Evolutionary conservation across 73 alveolate genomes (phyloP), one percentile per base, ranked within the genome.

Genomic region (Diophrys appendiculata): DNA sequence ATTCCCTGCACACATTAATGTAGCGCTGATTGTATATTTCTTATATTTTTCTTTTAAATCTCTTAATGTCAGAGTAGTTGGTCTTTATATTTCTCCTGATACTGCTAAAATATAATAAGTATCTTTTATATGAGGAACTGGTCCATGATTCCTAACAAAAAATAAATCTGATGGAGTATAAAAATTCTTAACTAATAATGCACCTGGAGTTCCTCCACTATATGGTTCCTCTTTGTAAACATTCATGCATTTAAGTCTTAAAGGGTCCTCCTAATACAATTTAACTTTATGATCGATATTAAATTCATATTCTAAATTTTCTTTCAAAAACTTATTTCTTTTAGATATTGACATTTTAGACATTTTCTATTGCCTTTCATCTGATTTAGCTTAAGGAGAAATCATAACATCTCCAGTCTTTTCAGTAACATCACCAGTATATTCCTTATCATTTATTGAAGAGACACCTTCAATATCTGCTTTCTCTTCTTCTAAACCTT

Each of bases 1-100:
- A 67, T 90, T 90, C 29, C 90, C 93, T 14, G 94, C 96, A 26
- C 96, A 90, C 76, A 80, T 92, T n/a, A 90, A 77, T 0, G 94
- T 86, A 1, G 94, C 88, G 33, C 70, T 87, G 77, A 79, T 79
- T 34, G 67, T 3, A 26, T 34, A 68, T 27, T 25, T 79, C 33
- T 65, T 30, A 54, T 68, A 79, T 69, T 35, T 79, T 11, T 27
- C 68, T 69, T 79, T 79, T 5, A 79, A 0, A 3, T 68, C 88
- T 24, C 34, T 30, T 5, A 79, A 43, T 8, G 88, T 35, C 33
- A 79, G 75, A 35, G 81, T 31, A 2, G 69, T 2, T 69, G 77
- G 78, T 28, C 74, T n/a, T 23, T 79, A 64, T 3, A 79, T 80
- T 13, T 32, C 24, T 3, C 88, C 88, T 13, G 52, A 31, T 24